Conservation (phyloP, 345 rosid species). For the Hibiscus mutabilis region DNA sequence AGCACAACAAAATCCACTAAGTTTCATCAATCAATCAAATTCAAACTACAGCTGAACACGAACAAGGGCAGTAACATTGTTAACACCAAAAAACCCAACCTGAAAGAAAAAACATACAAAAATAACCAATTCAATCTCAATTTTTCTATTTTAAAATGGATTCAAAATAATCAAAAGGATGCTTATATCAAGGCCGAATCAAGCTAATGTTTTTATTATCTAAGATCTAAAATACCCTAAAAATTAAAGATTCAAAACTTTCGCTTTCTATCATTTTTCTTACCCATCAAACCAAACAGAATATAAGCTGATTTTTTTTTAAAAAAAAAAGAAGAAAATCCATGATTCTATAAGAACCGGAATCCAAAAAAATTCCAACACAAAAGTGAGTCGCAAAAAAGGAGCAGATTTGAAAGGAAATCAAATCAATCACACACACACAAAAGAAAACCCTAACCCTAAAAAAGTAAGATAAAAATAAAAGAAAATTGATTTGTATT, state of each 20-base stretch:
- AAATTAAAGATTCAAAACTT: not conserved
- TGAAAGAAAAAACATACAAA: not conserved
- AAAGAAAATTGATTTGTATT: constrained; percentile 7
- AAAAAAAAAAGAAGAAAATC: not conserved
- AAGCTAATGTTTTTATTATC: constrained; percentile 10
- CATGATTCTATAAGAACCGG: constrained; percentile 12
- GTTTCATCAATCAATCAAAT: constrained; percentile 21
- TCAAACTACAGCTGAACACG: constrained; percentile 15
- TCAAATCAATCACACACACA: constrained; percentile 18
- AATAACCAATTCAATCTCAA: not conserved
- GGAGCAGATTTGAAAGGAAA: constrained; percentile 23
- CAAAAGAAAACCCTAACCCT: constrained; percentile 8
- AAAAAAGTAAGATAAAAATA: not conserved
- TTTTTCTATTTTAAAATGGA: not conserved
- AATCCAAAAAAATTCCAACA: constrained; percentile 16
- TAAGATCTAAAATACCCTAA: constrained; percentile 15
- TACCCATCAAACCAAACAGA: constrained; percentile 18
- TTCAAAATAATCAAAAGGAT: not conserved
- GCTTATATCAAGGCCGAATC: not conserved
- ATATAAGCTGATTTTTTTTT: not conserved
- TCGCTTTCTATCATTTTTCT: constrained; percentile 7
- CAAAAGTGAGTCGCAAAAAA: constrained; percentile 18
- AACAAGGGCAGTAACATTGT: constrained; percentile 10
- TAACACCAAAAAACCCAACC: constrained; percentile 8
- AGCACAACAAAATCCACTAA: constrained; percentile 14